Evolutionary conservation across 2,329 filamentous ascomycete species (phyloP).

Genomic region (Diatrype stigma): DNA sequence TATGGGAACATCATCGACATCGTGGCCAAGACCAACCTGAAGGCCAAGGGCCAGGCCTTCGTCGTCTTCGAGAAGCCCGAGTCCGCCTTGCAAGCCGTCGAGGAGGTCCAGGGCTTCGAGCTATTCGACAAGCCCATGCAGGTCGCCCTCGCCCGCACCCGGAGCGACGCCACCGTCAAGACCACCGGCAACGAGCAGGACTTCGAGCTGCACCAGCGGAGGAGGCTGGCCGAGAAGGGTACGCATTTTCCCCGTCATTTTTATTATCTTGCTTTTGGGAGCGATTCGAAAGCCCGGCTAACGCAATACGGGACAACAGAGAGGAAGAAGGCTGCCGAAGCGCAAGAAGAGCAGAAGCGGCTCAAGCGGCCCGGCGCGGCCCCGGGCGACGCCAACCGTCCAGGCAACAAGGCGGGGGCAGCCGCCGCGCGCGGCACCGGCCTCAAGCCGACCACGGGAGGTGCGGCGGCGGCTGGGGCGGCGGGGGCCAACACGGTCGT

Average conservation of each 20-base stretch:
- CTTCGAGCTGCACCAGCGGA: constrained; percentile 80
- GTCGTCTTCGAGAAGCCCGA: constrained; percentile 83
- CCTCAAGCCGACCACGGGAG: constrained; percentile 78
- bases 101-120: constrained; percentile 88
- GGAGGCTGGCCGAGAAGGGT: constrained; percentile 88
- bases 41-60: constrained; percentile 93
- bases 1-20: constrained; percentile 84
- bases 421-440: constrained; percentile 52
- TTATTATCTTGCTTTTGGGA: too few species aligned
- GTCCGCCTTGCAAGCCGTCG: constrained; percentile 74
- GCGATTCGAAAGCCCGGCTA: too few species aligned
- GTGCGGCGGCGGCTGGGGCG: too few species aligned
- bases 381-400: constrained; percentile 49
- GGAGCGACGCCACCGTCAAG: constrained; percentile 83
- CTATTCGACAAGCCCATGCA: constrained; percentile 89
- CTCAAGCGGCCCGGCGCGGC: constrained; percentile 58
- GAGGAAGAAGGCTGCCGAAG: constrained; percentile 77
- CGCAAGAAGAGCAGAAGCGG: constrained; percentile 72
- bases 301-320: too few species aligned
- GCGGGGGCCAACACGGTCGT: constrained; percentile 67
- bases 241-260: too few species aligned
- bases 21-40: constrained; percentile 83
- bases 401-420: constrained; percentile 57
- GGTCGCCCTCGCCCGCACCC: constrained; percentile 73
- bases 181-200: constrained; percentile 71